A percentile compares a stretch with the other conserved stretches of the same genome.
Evolutionary conservation across 345 rosid genomes (phyloP).

Genomic region (Hibiscus tridactylites): DNA sequence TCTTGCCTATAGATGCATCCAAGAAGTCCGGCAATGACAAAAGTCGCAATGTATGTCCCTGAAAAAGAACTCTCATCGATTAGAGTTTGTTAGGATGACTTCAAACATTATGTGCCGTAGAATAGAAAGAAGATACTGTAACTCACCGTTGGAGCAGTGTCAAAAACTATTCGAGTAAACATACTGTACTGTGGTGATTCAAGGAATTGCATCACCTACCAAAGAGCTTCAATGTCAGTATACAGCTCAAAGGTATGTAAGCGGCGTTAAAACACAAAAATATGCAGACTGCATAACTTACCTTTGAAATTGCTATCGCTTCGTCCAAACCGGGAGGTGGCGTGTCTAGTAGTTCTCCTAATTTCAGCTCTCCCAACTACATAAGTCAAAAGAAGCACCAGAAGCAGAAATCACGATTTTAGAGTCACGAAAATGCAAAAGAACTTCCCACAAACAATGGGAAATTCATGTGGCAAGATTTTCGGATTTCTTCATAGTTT

Average conservation of each 20-base stretch:
- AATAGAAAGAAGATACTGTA: background rate
- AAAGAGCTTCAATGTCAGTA: slow-evolving; percentile 18
- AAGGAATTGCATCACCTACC: slow-evolving; percentile 92
- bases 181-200: slow-evolving; percentile 78
- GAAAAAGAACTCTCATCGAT: slow-evolving; percentile 14
- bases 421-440: background rate
- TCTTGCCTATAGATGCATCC: slow-evolving; percentile 49
- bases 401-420: background rate
- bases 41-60: slow-evolving; percentile 60
- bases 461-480: background rate
- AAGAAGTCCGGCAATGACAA: no score
- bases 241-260: slow-evolving; percentile 12
- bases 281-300: slow-evolving; percentile 17
- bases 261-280: background rate
- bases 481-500: background rate
- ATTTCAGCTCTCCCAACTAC: slow-evolving; percentile 85
- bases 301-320: slow-evolving; percentile 95
- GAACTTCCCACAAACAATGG: background rate
- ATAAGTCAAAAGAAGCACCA: slow-evolving; percentile 12
- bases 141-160: slow-evolving; percentile 95
- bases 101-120: background rate
- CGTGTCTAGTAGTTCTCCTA: slow-evolving; percentile 72
- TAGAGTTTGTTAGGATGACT: background rate
- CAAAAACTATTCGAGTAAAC: slow-evolving; percentile 92
- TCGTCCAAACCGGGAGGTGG: slow-evolving; percentile 99